Evolutionary conservation across 2,329 filamentous ascomycete species (phyloP), one percentile per base, ranked within the genome.

Genomic region (Pestalotiopsis sp.): DNA sequence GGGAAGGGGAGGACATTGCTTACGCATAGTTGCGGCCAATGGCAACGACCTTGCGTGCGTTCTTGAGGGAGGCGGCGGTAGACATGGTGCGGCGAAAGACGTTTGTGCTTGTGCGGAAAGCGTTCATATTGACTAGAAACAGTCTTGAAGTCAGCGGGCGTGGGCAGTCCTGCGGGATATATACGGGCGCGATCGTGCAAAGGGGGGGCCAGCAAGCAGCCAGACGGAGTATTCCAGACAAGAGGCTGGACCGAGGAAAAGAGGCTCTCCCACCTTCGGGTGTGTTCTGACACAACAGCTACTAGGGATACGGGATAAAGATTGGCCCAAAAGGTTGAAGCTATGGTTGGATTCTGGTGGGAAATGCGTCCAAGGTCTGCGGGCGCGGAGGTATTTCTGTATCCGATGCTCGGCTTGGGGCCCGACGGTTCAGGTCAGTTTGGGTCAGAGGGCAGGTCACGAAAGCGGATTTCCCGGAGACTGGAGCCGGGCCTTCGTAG

Each of bases 1-100:
- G 25, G 49, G n/a, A 38, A 45, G 59, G 12, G 12, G 27, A 61
- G 11, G 6, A 61, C 2, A 36, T 36, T 58, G 73, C 91, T 79
- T 82, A 96, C 93, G 95, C 95, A 87, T 98, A 99, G 86, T 99
- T 97, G 76, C 96, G 90, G 75, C 94, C 94, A 78, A 98, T 97
- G 83, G 95, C 98, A 79, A 97, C 92, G 67, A 97, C 89, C 86
- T 97, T 94, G 71, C 87, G 85, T 27, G 89, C 88, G 66, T 85
- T 83, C 76, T 83, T 86, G 67, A 89, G 77, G 27, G 82, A 81
- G 59, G 84, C 83, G 69, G 84, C 83, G 73, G 82, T 79, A 57
- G 84, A 77, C 75, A 80, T 78, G 38, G 75, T 74, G 69, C 78
- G 77, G 70, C 75, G 77, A 69, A 81, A 79, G 49, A 80, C 74